Evolutionary conservation across 345 rosid genomes (phyloP).

Genomic region (Jatropha curcas): DNA sequence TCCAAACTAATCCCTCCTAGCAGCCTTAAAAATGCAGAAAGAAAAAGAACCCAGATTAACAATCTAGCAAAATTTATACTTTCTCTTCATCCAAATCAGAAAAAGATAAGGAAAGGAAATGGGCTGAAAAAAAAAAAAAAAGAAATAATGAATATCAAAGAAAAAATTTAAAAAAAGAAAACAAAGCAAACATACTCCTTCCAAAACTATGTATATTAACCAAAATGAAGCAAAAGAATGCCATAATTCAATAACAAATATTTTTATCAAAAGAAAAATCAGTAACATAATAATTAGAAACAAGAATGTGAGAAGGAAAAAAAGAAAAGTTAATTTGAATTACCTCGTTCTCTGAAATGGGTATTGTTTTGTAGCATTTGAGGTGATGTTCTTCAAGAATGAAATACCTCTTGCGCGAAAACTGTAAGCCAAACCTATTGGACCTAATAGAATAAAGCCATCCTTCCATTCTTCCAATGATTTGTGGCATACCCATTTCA

Average conservation of each 20-base stretch:
- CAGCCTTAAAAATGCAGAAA: not conserved
- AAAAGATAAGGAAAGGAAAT: not conserved
- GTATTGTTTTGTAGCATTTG: constrained; percentile 58
- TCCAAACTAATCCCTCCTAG: too few species aligned
- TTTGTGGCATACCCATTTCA: constrained; percentile 36
- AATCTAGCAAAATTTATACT: not conserved
- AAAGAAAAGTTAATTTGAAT: not conserved
- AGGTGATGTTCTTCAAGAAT: constrained; percentile 61
- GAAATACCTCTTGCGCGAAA: constrained; percentile 77
- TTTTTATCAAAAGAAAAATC: not conserved
- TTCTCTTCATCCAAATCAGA: not conserved
- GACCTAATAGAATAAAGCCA: constrained; percentile 81
- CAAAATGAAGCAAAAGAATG: constrained; percentile 1
- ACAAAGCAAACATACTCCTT: not conserved
- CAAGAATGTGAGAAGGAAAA: not conserved
- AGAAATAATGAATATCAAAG: not conserved
- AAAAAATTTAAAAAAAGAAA: not conserved
- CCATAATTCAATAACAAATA: not conserved
- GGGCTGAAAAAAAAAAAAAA: not conserved
- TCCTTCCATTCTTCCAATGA: constrained; percentile 74
- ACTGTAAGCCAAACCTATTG: constrained; percentile 73
- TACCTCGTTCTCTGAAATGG: constrained; percentile 63
- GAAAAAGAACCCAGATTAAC: not conserved
- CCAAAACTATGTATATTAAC: constrained; percentile 3
- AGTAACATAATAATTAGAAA: not conserved